Evolutionary conservation across 202 grass and related monocot genomes (phyloP).

Genomic region (Carex arenaria): DNA sequence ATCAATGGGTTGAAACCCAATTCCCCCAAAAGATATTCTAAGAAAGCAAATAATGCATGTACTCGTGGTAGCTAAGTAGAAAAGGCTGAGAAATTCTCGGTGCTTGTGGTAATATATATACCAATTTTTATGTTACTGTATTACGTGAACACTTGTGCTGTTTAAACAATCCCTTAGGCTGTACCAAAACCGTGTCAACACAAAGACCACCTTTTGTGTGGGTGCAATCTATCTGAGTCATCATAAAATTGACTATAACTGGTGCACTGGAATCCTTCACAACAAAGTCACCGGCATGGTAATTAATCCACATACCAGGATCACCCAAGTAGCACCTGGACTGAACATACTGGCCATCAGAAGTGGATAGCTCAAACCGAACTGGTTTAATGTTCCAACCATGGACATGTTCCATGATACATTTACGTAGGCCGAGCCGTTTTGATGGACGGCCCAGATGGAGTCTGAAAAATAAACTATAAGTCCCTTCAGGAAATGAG

Average conservation of each 20-base stretch:
- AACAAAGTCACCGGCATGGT: constrained; percentile 74
- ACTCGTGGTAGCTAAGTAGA: not conserved
- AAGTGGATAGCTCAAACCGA: constrained; percentile 73
- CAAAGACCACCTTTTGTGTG: constrained; percentile 90
- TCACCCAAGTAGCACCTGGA: constrained; percentile 67
- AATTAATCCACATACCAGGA: constrained; percentile 65
- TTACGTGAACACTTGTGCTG: not conserved
- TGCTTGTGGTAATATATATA: not conserved
- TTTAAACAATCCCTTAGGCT: constrained; percentile 37
- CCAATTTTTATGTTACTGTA: not conserved
- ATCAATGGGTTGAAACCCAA: not conserved
- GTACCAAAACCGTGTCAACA: constrained; percentile 64
- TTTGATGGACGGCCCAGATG: constrained; percentile 67
- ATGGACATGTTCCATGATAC: constrained; percentile 62
- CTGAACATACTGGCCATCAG: constrained; percentile 68
- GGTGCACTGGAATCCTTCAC: constrained; percentile 44
- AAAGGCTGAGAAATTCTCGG: not conserved
- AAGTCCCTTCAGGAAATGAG: constrained; percentile 81
- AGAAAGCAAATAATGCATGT: not conserved
- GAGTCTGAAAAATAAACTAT: constrained; percentile 70
- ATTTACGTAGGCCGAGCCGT: constrained; percentile 54
- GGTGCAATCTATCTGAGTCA: constrained; percentile 93
- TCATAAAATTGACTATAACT: constrained; percentile 43
- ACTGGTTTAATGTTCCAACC: constrained; percentile 89
- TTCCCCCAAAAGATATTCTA: not conserved